These are phyloP conservation scores for Glycyrrhiza uralensis DNA, from an alignment of 306 rosid genomes.

Conservation along the genomic window DNA sequence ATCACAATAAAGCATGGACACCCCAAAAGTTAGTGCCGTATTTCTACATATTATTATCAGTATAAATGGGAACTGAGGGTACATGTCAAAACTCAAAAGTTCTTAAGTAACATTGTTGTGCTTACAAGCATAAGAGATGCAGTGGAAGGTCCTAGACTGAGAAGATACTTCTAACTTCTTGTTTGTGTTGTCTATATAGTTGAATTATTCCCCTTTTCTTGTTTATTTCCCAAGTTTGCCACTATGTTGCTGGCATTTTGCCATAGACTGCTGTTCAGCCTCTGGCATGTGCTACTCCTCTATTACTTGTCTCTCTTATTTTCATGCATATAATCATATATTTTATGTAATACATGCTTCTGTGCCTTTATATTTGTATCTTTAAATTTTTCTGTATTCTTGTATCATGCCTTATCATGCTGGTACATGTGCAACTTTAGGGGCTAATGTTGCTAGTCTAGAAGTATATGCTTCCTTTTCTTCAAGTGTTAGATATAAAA, in stretches of 20 bases:
- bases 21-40: not conserved
- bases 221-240: not conserved
- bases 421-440: not conserved
- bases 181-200: not conserved
- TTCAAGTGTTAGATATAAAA: not conserved
- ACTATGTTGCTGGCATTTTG: not conserved
- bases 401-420: not conserved
- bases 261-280: not conserved
- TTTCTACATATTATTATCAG: not conserved
- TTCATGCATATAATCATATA: not conserved
- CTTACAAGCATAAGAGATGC: not conserved
- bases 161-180: not conserved
- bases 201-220: not conserved
- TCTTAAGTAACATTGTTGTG: not conserved
- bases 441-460: not conserved
- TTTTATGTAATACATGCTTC: not conserved
- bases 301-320: not conserved
- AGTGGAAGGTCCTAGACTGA: not conserved
- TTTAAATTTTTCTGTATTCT: not conserved
- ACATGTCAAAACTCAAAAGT: not conserved
- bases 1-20: no score
- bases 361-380: not conserved
- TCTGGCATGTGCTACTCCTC: not conserved
- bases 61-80: not conserved
- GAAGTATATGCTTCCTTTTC: not conserved